Conservation (phyloP, 495 filamentous ascomycete genomes). For the Hypoxylon fragiforme region DNA sequence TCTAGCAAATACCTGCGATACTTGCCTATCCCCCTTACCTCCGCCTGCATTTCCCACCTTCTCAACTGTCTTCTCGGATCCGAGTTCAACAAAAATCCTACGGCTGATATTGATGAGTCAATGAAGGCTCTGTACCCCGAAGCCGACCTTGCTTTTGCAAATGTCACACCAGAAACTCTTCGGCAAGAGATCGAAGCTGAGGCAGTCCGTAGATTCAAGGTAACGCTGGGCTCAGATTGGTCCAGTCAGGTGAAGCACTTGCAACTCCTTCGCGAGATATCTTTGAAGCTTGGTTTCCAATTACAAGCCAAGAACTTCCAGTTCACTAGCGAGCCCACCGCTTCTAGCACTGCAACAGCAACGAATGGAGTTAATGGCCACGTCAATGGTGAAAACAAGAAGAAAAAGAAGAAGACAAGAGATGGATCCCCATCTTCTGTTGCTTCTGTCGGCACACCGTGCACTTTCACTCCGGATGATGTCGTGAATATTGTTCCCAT, state of each 20-base stretch:
- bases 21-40: constrained; percentile 75
- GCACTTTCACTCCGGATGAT: constrained; percentile 81
- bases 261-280: constrained; percentile 86
- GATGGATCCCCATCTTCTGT: constrained; percentile 57
- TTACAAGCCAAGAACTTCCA: constrained; percentile 78
- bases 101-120: constrained; percentile 73
- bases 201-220: constrained; percentile 72
- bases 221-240: constrained; percentile 71
- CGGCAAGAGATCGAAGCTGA: constrained; percentile 71
- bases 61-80: constrained; percentile 91
- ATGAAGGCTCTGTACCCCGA: constrained; percentile 76
- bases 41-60: constrained; percentile 80
- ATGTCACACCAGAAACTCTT: constrained; percentile 72
- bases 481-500: constrained; percentile 89
- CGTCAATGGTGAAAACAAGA: constrained; percentile 53
- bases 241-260: constrained; percentile 65
- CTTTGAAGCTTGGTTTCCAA: constrained; percentile 90
- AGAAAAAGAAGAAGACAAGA: constrained; percentile 76
- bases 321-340: constrained; percentile 54
- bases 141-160: constrained; percentile 78
- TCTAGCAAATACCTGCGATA: constrained; percentile 76
- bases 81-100: constrained; percentile 73
- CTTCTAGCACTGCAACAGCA: constrained; percentile 12
- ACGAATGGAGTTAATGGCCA: constrained; percentile 42
- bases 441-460: constrained; percentile 48